Conservation (phyloP, 306 rosid genomes). For the Glycine tomentella region DNA sequence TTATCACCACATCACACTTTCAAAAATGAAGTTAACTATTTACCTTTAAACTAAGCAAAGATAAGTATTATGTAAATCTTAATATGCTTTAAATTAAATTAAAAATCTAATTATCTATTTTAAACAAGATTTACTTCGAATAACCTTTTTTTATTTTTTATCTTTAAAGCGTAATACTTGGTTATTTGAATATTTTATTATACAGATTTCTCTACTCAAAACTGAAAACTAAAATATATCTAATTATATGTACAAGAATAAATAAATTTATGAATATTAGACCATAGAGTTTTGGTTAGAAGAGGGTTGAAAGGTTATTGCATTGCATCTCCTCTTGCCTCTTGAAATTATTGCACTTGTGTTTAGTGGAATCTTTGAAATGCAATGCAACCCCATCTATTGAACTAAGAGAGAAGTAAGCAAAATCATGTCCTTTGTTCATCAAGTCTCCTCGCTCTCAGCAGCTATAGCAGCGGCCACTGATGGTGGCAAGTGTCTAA, state of each 20-base stretch:
- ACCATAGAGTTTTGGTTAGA: constrained; percentile 21
- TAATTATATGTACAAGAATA: constrained; percentile 48
- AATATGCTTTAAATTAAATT: too few relatives aligned
- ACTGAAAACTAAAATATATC: background rate
- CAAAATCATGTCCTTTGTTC: constrained; percentile 54
- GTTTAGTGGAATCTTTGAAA: constrained; percentile 21
- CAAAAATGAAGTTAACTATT: too few relatives aligned
- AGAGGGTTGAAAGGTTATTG: constrained; percentile 30
- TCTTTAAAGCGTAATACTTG: background rate
- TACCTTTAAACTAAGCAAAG: too few relatives aligned
- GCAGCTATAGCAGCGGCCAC: constrained; percentile 90
- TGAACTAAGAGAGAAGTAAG: constrained; percentile 36
- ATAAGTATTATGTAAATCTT: too few relatives aligned
- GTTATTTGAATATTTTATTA: background rate
- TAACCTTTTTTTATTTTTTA: background rate
- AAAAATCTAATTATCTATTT: background rate
- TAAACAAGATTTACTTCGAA: background rate
- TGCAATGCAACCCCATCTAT: constrained; percentile 20
- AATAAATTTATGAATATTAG: constrained; percentile 21
- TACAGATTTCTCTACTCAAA: background rate
- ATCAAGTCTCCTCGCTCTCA: constrained; percentile 77
- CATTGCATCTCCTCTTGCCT: constrained; percentile 40
- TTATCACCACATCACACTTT: too few relatives aligned
- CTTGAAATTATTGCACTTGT: constrained; percentile 29
- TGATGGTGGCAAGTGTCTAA: constrained; percentile 83